Evolutionary conservation across 331 rosid species (phyloP).

Genomic region (Pyrus hybrid): DNA sequence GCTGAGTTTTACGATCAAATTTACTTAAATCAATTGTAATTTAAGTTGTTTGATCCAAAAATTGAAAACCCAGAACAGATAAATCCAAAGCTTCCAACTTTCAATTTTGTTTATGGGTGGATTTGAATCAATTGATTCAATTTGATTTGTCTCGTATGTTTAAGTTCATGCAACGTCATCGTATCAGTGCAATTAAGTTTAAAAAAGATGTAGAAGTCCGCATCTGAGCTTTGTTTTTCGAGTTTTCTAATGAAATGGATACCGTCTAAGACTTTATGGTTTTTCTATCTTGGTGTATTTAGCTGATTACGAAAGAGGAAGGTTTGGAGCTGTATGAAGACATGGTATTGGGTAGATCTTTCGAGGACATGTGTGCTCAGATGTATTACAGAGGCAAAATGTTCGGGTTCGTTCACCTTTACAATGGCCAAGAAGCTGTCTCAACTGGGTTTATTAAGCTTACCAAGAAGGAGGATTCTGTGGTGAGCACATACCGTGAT

Average conservation of each 20-base stretch:
- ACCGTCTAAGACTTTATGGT: conserved; percentile 6
- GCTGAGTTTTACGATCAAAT: conserved; percentile 8
- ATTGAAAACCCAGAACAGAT: not conserved
- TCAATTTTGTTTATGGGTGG: not conserved
- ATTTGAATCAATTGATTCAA: not conserved
- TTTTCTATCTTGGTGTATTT: conserved; percentile 11
- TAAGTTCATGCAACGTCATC: not conserved
- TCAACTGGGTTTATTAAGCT: conserved; percentile 93
- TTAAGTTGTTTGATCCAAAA: not conserved
- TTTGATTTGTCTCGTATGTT: not conserved
- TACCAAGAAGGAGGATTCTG: conserved; percentile 62
- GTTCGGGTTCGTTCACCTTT: conserved; percentile 96
- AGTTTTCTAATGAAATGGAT: not conserved
- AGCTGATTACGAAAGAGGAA: conserved; percentile 89
- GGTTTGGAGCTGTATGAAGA: conserved; percentile 87
- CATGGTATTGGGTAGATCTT: conserved; percentile 82
- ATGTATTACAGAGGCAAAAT: conserved; percentile 95
- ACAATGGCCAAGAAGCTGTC: conserved; percentile 98
- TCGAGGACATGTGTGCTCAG: conserved; percentile 98
- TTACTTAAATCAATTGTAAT: not conserved
- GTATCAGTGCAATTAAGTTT: not conserved
- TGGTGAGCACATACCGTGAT: conserved; percentile 92
- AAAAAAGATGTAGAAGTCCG: not conserved
- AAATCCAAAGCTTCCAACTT: conserved; percentile 13
- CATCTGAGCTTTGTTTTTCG: not conserved